These are phyloP conservation scores for Rhamnella rubrinervis DNA, from an alignment of 331 rosid genomes.

Conservation along the genomic window DNA sequence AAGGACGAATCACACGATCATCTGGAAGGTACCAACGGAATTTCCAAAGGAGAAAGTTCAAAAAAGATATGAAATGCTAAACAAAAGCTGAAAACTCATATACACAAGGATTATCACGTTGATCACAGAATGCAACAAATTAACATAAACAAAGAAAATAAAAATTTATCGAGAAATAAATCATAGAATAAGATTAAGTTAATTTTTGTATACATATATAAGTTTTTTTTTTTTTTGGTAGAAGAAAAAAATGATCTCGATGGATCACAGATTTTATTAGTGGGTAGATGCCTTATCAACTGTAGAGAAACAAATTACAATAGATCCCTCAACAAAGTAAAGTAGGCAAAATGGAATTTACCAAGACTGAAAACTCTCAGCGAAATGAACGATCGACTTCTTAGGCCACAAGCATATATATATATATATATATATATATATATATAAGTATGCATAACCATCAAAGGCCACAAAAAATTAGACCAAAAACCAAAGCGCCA, in stretches of 20 bases:
- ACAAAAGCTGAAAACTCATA: neutral
- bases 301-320: too few species aligned
- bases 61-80: neutral
- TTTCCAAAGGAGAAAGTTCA: slow-evolving; percentile 3
- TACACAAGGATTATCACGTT: slow-evolving; percentile 13
- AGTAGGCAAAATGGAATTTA: too few species aligned
- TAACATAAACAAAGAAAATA: neutral
- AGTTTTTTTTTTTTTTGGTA: too few species aligned
- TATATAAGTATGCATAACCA: too few species aligned
- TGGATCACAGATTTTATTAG: too few species aligned
- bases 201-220: neutral
- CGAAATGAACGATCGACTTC: too few species aligned
- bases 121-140: neutral
- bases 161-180: neutral
- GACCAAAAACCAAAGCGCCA: neutral
- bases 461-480: neutral
- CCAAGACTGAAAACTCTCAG: too few species aligned
- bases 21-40: slow-evolving; percentile 22
- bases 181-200: neutral
- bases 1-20: slow-evolving; percentile 16
- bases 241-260: too few species aligned
- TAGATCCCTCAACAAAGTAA: too few species aligned
- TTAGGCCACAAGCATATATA: too few species aligned
- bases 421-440: too few species aligned
- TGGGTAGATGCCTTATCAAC: too few species aligned